phyloP scores from a whole-genome alignment of 805 yeast genomes.

The Starmerella bacillaris region DNA sequence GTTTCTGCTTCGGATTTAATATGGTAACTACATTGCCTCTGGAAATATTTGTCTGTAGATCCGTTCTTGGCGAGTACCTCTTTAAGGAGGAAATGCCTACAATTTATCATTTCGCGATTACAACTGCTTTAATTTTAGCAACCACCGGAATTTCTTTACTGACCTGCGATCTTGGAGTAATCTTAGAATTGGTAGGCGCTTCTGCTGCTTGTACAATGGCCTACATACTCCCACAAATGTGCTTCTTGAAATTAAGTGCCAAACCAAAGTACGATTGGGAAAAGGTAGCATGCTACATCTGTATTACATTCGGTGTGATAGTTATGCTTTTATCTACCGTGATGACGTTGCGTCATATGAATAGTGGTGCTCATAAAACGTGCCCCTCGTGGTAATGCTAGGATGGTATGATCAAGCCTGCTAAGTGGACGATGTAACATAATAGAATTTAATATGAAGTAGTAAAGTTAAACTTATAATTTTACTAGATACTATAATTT shows the following conservation, averaged over 20 bases:
- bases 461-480: too few species aligned
- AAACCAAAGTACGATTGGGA: conserved; percentile 21
- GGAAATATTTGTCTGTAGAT: conserved; percentile 79
- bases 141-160: conserved; percentile 62
- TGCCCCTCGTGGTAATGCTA: conserved; percentile 5
- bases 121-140: conserved; percentile 43
- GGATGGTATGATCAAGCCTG: too few species aligned
- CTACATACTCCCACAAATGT: conserved; percentile 74
- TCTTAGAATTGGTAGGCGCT: conserved; percentile 78
- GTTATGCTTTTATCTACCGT: conserved; percentile 69
- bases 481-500: too few species aligned
- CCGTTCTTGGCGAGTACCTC: conserved; percentile 54
- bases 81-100: conserved; percentile 17
- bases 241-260: conserved; percentile 49
- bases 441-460: too few species aligned
- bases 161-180: conserved; percentile 79
- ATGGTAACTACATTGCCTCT: conserved; percentile 86
- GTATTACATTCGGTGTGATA: conserved; percentile 52
- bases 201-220: conserved; percentile 88
- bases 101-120: conserved; percentile 36
- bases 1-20: conserved; percentile 79
- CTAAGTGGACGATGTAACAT: too few species aligned
- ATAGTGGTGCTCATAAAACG: conserved; percentile 21
- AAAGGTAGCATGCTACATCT: conserved; percentile 39
- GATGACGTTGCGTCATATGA: conserved; percentile 42